These are phyloP conservation scores for Sherardia arvensis DNA, from an alignment of 257 asterid species.

Conservation along the genomic window DNA sequence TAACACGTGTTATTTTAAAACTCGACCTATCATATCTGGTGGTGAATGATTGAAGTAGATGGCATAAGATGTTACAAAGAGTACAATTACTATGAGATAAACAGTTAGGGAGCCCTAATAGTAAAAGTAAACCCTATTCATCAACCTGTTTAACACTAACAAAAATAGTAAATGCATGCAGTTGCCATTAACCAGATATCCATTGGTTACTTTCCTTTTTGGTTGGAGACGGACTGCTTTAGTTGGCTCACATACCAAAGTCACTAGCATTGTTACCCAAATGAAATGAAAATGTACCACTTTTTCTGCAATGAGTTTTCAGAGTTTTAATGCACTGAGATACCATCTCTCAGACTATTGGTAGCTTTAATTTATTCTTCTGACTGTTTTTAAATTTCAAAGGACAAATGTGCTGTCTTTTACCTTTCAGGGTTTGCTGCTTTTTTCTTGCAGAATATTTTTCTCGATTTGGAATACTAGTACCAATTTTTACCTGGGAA, in stretches of 20 bases:
- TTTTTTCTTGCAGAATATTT: background rate
- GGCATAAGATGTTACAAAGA: too few species aligned
- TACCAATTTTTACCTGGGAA: background rate
- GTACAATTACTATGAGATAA: too few species aligned
- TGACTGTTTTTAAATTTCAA: background rate
- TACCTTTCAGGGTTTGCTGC: background rate
- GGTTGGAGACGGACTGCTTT: background rate
- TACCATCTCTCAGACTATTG: background rate
- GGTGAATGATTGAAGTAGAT: too few species aligned
- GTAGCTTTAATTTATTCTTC: slow-evolving; percentile 2
- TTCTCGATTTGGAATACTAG: background rate
- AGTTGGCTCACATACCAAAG: background rate
- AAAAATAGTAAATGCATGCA: too few species aligned
- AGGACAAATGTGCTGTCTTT: background rate
- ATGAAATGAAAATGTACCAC: background rate
- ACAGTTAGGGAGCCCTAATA: background rate
- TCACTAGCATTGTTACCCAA: too few species aligned
- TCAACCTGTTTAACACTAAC: background rate
- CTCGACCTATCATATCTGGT: too few species aligned
- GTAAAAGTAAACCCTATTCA: background rate
- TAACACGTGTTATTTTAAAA: background rate
- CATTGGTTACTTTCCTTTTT: background rate
- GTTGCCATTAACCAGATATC: background rate
- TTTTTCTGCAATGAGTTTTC: background rate
- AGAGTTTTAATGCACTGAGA: background rate